Evolutionary conservation across 1,139 yeast species (phyloP).

Genomic region (Candida sanyaensis): DNA sequence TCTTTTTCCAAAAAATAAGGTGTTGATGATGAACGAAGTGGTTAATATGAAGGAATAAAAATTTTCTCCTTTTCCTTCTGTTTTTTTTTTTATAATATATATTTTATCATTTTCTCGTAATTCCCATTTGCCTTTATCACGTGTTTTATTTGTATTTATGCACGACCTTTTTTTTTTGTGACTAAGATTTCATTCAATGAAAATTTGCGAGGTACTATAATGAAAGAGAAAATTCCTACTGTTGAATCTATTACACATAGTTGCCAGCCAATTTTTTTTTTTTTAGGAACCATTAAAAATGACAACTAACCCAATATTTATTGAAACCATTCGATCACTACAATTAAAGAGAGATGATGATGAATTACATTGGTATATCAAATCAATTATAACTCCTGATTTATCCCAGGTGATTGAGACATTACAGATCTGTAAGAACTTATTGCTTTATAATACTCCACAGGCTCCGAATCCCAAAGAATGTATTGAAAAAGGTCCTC

Average conservation of each 20-base stretch:
- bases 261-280: no score
- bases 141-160: neutral
- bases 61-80: neutral
- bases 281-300: neutral
- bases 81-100: neutral
- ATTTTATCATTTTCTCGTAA: neutral
- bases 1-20: neutral
- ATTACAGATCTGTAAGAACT: constrained; percentile 38
- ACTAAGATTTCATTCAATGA: neutral
- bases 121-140: neutral
- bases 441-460: constrained; percentile 40
- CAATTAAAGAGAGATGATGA: constrained; percentile 27
- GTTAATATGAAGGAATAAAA: constrained; percentile 6
- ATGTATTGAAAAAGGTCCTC: constrained; percentile 36
- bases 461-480: constrained; percentile 33
- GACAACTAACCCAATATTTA: constrained; percentile 1
- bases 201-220: no score
- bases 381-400: constrained; percentile 34
- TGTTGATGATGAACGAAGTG: neutral
- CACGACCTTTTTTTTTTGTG: neutral
- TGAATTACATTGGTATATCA: constrained; percentile 45
- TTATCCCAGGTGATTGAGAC: constrained; percentile 45
- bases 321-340: constrained; percentile 7
- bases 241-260: no score
- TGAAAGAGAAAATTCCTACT: no score